Percentiles rank a stretch among this genome's conserved stretches.
phyloP scores from a whole-genome alignment of 371 early-diverging fungal species.

The Entomophthora muscae region DNA sequence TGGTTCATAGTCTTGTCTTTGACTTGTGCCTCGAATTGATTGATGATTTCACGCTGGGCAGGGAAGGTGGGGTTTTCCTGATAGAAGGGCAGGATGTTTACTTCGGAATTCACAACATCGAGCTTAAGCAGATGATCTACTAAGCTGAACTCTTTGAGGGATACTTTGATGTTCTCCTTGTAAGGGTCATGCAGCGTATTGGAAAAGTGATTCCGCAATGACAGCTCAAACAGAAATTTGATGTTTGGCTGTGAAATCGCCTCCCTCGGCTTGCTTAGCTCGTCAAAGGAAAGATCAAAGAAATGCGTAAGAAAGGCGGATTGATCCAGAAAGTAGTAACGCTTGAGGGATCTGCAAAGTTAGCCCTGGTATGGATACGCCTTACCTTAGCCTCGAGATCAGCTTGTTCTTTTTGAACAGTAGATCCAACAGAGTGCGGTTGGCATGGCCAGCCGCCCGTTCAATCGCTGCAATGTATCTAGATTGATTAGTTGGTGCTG shows the following conservation, averaged over 20 bases:
- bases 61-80: neutral
- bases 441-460: constrained; percentile 53
- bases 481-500: constrained; percentile 5
- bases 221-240: constrained; percentile 71
- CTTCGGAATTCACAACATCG: constrained; percentile 44
- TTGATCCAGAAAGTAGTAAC: constrained; percentile 78
- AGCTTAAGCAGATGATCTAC: constrained; percentile 29
- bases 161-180: constrained; percentile 67
- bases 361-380: neutral
- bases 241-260: constrained; percentile 53
- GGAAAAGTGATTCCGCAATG: constrained; percentile 69
- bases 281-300: constrained; percentile 62
- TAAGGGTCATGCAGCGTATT: constrained; percentile 59
- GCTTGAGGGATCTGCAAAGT: constrained; percentile 62
- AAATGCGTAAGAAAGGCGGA: constrained; percentile 88
- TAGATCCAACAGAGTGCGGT: constrained; percentile 43
- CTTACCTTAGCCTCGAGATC: constrained; percentile 47
- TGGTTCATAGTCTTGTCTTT: neutral
- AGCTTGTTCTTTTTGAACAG: constrained; percentile 49
- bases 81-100: constrained; percentile 6
- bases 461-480: constrained; percentile 57
- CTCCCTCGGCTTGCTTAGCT: constrained; percentile 40
- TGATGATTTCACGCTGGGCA: constrained; percentile 4
- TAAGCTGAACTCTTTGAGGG: constrained; percentile 35
- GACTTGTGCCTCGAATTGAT: neutral